These are phyloP conservation scores for Aspergillus sp. DNA, from an alignment of 2,329 filamentous ascomycete species.

Conservation along the genomic window DNA sequence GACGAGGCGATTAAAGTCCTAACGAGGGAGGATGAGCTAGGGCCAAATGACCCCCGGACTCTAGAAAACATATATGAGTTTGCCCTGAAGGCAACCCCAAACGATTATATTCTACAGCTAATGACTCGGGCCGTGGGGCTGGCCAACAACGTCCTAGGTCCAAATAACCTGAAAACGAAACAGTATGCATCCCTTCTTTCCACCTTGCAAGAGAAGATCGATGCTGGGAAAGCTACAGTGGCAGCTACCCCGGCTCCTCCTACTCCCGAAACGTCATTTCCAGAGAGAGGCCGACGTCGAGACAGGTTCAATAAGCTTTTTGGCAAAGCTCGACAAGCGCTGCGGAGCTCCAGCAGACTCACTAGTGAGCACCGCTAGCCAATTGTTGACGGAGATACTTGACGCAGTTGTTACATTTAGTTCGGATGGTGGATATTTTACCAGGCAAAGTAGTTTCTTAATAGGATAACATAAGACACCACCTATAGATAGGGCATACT, in stretches of 20 bases:
- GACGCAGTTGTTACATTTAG: too few species aligned
- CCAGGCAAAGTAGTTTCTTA: too few species aligned
- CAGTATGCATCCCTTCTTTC: not conserved
- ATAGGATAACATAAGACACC: too few species aligned
- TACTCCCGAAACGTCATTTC: not conserved
- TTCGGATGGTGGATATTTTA: too few species aligned
- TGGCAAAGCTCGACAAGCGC: not conserved
- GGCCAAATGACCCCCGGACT: not conserved
- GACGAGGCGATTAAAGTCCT: not conserved
- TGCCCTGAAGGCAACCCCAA: not conserved
- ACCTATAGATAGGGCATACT: too few species aligned
- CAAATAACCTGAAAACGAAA: not conserved
- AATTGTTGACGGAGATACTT: too few species aligned
- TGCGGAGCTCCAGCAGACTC: not conserved
- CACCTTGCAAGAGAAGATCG: not conserved
- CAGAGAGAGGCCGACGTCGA: not conserved
- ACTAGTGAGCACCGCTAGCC: too few species aligned
- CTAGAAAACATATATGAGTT: not conserved
- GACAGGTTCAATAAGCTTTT: not conserved
- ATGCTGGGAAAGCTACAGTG: not conserved
- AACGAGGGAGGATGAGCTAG: not conserved
- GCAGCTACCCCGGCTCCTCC: not conserved
- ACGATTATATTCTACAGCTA: not conserved
- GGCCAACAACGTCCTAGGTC: not conserved
- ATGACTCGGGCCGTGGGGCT: conserved; percentile 1